Evolutionary conservation across 352 stramenopile genomes (phyloP), one percentile per base, ranked within the genome.

Genomic region (Globisporangium apiculatum): DNA sequence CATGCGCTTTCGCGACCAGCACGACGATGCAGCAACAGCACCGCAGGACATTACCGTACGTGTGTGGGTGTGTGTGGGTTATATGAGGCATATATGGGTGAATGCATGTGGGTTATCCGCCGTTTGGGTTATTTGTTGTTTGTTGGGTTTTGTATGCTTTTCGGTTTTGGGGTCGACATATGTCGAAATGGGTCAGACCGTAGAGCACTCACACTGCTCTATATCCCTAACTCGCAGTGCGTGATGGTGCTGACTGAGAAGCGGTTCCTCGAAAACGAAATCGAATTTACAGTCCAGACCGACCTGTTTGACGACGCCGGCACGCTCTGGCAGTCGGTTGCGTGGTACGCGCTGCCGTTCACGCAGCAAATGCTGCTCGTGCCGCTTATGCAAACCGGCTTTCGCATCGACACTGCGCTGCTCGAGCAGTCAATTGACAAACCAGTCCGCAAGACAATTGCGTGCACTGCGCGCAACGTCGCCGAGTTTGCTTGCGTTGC

Each of bases 171-270:
- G 43, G 49, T 31, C 24, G 24, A 31, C 24, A 31, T 31, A 31
- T 2, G 24, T 31, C 24, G 24, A 31, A 31, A 31, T 31, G 24
- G 24, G 24, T 31, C 24, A 31, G 3, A 31, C 24, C 24, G 24
- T 31, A 3, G 24, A 31, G 24, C 24, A 31, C 24, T 31, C 24
- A 31, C 24, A 31, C 24, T 31, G 24, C 24, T 31, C 24, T 31
- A 2, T 31, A 3, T 31, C 24, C 24, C 24, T 37, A 53, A 1
- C 56, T 18, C 46, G 31, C 53, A 91, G 83, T 88, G 79, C 49
- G 43, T 90, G 17, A 89, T 92, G 83, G 79, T 89, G 41, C 59
- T 90, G 15, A 85, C 72, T 17, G 70, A 87, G 61, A 92, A 92
- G 66, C 72, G 73, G 6, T 87, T 90, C 47, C 67, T 88, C 17